Evolutionary conservation across 345 rosid genomes (phyloP), one percentile per base, ranked within the genome.

Genomic region (Excoecaria agallocha): DNA sequence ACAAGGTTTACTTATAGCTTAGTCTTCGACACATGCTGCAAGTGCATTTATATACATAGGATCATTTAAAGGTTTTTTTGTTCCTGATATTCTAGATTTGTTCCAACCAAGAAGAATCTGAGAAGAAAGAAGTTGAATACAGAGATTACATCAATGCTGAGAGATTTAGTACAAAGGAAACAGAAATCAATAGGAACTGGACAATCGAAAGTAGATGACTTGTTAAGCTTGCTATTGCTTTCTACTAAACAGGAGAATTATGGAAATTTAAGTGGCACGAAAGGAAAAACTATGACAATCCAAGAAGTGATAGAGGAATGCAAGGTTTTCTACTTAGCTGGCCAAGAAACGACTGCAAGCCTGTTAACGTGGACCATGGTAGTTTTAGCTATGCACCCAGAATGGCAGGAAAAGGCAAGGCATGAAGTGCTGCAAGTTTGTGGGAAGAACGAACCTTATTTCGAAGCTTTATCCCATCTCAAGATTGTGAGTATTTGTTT

Each of bases 321-420:
- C 79, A 88, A 88, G 68, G 56, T 73, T 64, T 85, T 88, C 69
- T 84, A 85, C 81, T 59, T 82, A 6, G 89, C 89, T 6, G 91
- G 93, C 43, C 89, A 89, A 74, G 91, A 88, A 79, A 87, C 93
- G 51, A 86, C 89, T 43, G 60, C 86, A 5, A 83, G 75, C 77
- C 80, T 63, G 82, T 71, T 85, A 37, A 83, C 86, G 4, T 85
- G 91, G 94, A 82, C 88, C 1, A 64, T 82, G 71, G 55, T 88
- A 38, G 68, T 88, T 25, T 69, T 90, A 22, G 72, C 85, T 35
- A 85, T 82, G 84, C 90, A 90, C 65, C 87, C 80, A 0, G 80
- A 78, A 8, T 88, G 90, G 94, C 94, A 88, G 77, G 83, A 78
- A 11, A 78, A 74, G 59, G 90, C 90, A 19, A 81, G 88, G 59